Conservation (phyloP, 140 eudicot species). For the Erigeron philadelphicus region DNA sequence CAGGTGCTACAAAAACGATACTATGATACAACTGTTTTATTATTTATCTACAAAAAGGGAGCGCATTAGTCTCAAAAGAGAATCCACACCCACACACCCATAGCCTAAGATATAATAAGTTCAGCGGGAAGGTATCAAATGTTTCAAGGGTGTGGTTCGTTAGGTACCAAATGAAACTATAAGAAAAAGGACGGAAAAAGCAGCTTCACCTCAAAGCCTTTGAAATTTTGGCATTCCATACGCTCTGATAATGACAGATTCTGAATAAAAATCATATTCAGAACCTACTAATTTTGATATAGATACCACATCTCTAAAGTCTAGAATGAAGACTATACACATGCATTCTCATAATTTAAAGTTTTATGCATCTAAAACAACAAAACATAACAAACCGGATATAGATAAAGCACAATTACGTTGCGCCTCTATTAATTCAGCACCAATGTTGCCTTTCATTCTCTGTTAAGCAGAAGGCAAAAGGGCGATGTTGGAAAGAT, state of each 20-base stretch:
- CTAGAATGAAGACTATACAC: conserved; percentile 22
- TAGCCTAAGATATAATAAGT: no score
- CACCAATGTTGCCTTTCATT: conserved; percentile 23
- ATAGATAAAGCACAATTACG: not conserved
- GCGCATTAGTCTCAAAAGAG: no score
- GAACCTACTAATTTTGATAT: not conserved
- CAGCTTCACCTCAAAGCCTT: not conserved
- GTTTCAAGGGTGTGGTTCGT: no score
- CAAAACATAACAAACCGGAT: not conserved
- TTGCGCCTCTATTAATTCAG: conserved; percentile 5
- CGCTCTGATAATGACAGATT: not conserved
- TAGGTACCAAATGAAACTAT: no score
- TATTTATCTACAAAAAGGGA: no score
- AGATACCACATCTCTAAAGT: conserved; percentile 2
- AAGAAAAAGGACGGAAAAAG: not conserved
- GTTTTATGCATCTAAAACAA: conserved; percentile 23
- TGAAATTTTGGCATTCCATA: not conserved
- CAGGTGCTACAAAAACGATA: no score
- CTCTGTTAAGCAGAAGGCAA: conserved; percentile 25
- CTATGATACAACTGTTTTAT: no score
- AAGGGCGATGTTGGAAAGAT: conserved; percentile 3
- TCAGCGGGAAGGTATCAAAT: no score
- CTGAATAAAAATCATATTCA: not conserved
- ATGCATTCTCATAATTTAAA: conserved; percentile 10
- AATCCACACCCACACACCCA: no score